Percentiles rank a stretch among this genome's conserved stretches.
Evolutionary conservation across 2,329 filamentous ascomycete species (phyloP).

Genomic region (Alternaria infectoria): DNA sequence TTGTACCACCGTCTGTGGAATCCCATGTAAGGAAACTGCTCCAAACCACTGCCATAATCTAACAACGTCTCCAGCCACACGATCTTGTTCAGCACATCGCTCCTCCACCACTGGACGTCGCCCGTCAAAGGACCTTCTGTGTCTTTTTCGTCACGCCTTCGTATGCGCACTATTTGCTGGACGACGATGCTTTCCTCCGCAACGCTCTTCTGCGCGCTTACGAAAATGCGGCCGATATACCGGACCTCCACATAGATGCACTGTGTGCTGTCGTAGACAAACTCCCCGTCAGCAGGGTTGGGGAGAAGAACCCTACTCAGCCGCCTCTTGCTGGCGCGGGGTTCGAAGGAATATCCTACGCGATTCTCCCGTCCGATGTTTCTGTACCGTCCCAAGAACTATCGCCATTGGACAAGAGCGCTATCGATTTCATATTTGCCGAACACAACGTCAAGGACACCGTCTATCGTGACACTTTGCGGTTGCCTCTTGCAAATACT

Average conservation of each 20-base stretch:
- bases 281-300: conserved; percentile 32
- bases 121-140: conserved; percentile 21
- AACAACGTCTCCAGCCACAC: conserved; percentile 23
- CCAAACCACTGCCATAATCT: conserved; percentile 8
- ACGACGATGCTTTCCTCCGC: conserved; percentile 33
- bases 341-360: conserved; percentile 45
- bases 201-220: conserved; percentile 34
- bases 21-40: conserved; percentile 20
- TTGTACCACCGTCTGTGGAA: conserved; percentile 35
- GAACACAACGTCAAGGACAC: conserved; percentile 1
- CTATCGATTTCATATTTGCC: conserved; percentile 33
- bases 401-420: conserved; percentile 20
- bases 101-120: conserved; percentile 10
- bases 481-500: conserved; percentile 77
- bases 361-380: conserved; percentile 16
- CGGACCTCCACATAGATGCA: conserved; percentile 18
- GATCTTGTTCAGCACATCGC: conserved; percentile 32
- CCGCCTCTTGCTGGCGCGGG: conserved; percentile 31
- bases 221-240: background rate
- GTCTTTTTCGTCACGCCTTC: conserved; percentile 44
- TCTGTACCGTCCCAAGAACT: conserved; percentile 15
- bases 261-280: conserved; percentile 48
- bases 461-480: conserved; percentile 31
- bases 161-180: conserved; percentile 40
- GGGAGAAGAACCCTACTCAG: background rate